A percentile compares a stretch with the other conserved stretches of the same genome.
Evolutionary conservation across 2,329 filamentous ascomycete genomes (phyloP).

Genomic region (Phialocephala sp.): DNA sequence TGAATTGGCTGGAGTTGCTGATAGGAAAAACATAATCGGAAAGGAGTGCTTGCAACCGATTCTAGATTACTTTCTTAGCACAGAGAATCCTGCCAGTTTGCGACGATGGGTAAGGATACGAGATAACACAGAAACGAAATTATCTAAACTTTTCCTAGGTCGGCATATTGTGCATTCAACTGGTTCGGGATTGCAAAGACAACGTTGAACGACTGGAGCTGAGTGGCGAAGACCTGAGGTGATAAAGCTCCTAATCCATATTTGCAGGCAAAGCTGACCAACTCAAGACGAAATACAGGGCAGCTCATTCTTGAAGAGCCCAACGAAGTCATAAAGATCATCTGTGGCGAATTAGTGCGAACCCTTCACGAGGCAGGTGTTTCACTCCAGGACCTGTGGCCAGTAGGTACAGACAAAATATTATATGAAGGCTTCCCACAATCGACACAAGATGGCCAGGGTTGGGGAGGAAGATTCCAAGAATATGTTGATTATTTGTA

Average conservation of each 20-base stretch:
- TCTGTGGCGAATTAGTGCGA: conserved; percentile 36
- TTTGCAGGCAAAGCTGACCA: background rate
- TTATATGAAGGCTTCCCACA: conserved; percentile 35
- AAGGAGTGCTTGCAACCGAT: conserved; percentile 27
- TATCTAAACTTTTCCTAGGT: conserved; percentile 21
- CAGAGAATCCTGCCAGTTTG: conserved; percentile 20
- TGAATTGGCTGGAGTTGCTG: conserved; percentile 11
- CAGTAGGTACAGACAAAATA: conserved; percentile 17
- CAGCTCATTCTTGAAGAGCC: conserved; percentile 31
- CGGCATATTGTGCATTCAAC: conserved; percentile 38
- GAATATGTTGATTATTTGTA: conserved; percentile 31
- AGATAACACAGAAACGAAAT: background rate
- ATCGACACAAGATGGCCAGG: conserved; percentile 20
- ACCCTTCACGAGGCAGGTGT: conserved; percentile 25
- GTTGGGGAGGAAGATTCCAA: conserved; percentile 36
- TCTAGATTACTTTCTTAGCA: conserved; percentile 33
- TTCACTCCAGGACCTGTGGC: conserved; percentile 33
- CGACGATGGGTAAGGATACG: conserved; percentile 38
- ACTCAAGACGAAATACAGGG: conserved; percentile 25
- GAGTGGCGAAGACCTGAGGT: conserved; percentile 34
- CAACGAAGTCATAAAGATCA: conserved; percentile 37
- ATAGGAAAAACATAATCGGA: conserved; percentile 31
- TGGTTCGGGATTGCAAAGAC: conserved; percentile 29
- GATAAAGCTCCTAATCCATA: conserved; percentile 4
- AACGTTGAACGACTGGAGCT: conserved; percentile 31